A percentile compares a stretch with the other conserved stretches of the same genome.
Evolutionary conservation across 1,139 yeast genomes (phyloP).

Genomic region (Pichia inconspicua): DNA sequence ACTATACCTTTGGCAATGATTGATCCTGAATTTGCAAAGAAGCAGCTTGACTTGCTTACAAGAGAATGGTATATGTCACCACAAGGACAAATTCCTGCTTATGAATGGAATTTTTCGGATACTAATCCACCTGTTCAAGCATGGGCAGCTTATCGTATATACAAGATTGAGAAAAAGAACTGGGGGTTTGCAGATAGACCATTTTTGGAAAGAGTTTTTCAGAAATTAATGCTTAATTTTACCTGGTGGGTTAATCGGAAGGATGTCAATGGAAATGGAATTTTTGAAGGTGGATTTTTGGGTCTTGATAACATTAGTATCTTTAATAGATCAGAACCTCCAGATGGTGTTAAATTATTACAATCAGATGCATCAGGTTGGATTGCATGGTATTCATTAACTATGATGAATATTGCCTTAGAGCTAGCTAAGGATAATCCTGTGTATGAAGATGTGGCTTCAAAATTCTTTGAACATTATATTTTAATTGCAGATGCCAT

Average conservation of each 20-base stretch:
- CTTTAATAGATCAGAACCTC: constrained; percentile 92
- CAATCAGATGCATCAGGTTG: constrained; percentile 98
- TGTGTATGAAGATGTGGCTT: constrained; percentile 90
- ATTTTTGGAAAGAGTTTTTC: constrained; percentile 86
- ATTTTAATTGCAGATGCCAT: constrained; percentile 90
- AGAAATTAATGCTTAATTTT: constrained; percentile 78
- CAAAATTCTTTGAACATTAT: constrained; percentile 92
- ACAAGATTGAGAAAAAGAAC: constrained; percentile 82
- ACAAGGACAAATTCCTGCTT: constrained; percentile 96
- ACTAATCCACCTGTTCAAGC: constrained; percentile 98
- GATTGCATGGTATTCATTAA: constrained; percentile 93
- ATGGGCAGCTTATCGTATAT: constrained; percentile 90
- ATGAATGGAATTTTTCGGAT: constrained; percentile 94
- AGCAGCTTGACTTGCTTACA: constrained; percentile 77
- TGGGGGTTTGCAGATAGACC: constrained; percentile 76
- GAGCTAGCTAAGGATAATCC: constrained; percentile 83
- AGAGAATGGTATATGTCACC: constrained; percentile 99
- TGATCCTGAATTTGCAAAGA: constrained; percentile 90
- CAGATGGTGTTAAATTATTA: constrained; percentile 86
- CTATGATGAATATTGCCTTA: constrained; percentile 88
- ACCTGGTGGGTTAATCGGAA: constrained; percentile 99
- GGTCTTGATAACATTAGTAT: constrained; percentile 93
- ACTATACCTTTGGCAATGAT: constrained; percentile 91
- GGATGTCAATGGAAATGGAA: constrained; percentile 81
- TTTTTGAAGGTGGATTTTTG: constrained; percentile 91